These are phyloP conservation scores for Austropuccinia psidii DNA, from an alignment of 1,284 basidiomycete species.

Conservation along the genomic window DNA sequence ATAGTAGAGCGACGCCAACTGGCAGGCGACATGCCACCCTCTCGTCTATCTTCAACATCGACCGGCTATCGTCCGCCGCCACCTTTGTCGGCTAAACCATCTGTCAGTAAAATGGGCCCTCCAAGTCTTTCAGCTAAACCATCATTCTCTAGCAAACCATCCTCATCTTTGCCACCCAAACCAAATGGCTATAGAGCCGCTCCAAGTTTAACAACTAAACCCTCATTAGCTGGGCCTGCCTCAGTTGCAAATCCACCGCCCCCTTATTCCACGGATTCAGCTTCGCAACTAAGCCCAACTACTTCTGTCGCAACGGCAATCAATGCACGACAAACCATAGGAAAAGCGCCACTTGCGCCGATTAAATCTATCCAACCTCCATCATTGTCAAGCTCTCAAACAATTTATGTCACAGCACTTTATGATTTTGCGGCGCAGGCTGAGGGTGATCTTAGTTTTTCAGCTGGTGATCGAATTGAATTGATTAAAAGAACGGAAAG, in stretches of 20 bases:
- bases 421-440: constrained; percentile 95
- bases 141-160: background rate
- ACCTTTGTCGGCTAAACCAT: background rate
- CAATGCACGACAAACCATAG: constrained; percentile 46
- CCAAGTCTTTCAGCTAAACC: background rate
- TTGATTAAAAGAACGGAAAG: constrained; percentile 75
- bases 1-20: constrained; percentile 52
- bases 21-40: constrained; percentile 13
- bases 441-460: constrained; percentile 87
- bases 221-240: background rate
- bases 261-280: constrained; percentile 43
- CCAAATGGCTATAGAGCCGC: background rate
- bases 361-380: constrained; percentile 71
- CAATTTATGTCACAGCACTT: constrained; percentile 78
- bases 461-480: constrained; percentile 85
- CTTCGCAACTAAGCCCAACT: background rate
- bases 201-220: constrained; percentile 21
- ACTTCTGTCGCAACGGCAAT: constrained; percentile 43
- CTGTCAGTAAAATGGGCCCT: background rate
- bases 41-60: background rate
- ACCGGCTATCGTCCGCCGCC: background rate
- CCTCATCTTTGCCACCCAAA: background rate
- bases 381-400: constrained; percentile 53
- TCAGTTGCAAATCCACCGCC: constrained; percentile 39
- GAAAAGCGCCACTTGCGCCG: constrained; percentile 57